Base-by-base conservation (phyloP, 306 rosid species). In the Quercus robur region DNA sequence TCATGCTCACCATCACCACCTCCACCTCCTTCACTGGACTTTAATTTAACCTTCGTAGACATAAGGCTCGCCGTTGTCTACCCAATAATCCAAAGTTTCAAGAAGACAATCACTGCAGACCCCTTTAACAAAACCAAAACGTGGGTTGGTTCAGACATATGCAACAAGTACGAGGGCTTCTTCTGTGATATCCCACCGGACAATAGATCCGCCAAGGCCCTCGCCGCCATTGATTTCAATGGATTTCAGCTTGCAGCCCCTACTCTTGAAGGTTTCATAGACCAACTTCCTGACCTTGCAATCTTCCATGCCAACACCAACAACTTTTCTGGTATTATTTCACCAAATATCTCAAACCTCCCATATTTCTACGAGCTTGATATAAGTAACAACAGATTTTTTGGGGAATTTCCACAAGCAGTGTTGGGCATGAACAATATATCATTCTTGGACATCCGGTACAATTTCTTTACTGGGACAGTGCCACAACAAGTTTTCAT, bases 261-360 rank as follows among this genome's bases (percentile, higher is more conserved):
- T 4, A 41, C 85, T 33, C 80, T 87, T 18, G 89, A 78, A 9
- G 91, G 88, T 71, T 85, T 87, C 84, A 79, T 87, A 10, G 85
- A 85, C 13, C 63, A 23, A 23, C 80, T 87, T 46, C 87, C 85
- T 3, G 89, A 87, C 74, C 72, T 87, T 7, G 89, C 91, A 17
- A 13, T 87, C 58, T 87, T 87, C 78, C 91, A 87, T 30, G 91
- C 88, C 9, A 87, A 87, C 78, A 82, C 91, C 77, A 87, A 87
- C 84, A 82, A 82, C 49, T 87, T 87, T 56, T 68, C 89, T 3
- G 91, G 91, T 66, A 83, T 58, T 10, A 15, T 87, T 49, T 59
- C 91, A 0, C 78, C 84, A 5, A 83, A 77, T 13, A 72, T 85
- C 26, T 83, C 87, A 63, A 55, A 61, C 17, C 85, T 87, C 3